phyloP scores from a whole-genome alignment of 1,284 basidiomycete genomes.

The Hemileia vastatrix region DNA sequence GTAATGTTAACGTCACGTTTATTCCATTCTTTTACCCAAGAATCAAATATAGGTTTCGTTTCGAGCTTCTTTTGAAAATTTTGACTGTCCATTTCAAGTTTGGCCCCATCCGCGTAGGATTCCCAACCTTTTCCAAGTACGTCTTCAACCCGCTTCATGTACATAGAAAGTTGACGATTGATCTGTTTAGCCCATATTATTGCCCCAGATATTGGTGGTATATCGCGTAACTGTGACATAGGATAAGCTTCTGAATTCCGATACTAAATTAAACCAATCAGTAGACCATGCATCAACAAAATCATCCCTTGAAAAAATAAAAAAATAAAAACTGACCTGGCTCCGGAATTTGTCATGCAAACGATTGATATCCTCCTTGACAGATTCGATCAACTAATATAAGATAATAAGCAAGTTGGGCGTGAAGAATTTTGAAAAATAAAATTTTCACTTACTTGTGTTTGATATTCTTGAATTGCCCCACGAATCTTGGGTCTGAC shows the following conservation, averaged over 20 bases:
- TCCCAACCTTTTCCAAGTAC: slow-evolving; percentile 98
- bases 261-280: slow-evolving; percentile 78
- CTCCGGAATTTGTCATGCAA: slow-evolving; percentile 68
- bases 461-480: slow-evolving; percentile 69
- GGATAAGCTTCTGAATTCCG: slow-evolving; percentile 90
- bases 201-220: slow-evolving; percentile 91
- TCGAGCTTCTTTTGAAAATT: slow-evolving; percentile 95
- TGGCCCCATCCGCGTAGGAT: slow-evolving; percentile 96
- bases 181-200: slow-evolving; percentile 99
- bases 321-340: slow-evolving; percentile 4
- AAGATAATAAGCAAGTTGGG: background rate
- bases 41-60: slow-evolving; percentile 83
- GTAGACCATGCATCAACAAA: background rate
- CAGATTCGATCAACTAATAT: slow-evolving; percentile 74
- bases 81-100: slow-evolving; percentile 78
- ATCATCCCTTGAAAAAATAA: background rate
- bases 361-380: slow-evolving; percentile 93
- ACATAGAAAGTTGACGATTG: slow-evolving; percentile 84
- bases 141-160: slow-evolving; percentile 99
- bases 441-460: slow-evolving; percentile 51
- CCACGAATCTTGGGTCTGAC: slow-evolving; percentile 81
- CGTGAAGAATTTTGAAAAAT: no score
- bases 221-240: slow-evolving; percentile 95
- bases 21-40: slow-evolving; percentile 92
- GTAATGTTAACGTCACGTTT: slow-evolving; percentile 80